These are phyloP conservation scores for Escovopsis weberi DNA, from an alignment of 2,329 filamentous ascomycete genomes.

Conservation along the genomic window DNA sequence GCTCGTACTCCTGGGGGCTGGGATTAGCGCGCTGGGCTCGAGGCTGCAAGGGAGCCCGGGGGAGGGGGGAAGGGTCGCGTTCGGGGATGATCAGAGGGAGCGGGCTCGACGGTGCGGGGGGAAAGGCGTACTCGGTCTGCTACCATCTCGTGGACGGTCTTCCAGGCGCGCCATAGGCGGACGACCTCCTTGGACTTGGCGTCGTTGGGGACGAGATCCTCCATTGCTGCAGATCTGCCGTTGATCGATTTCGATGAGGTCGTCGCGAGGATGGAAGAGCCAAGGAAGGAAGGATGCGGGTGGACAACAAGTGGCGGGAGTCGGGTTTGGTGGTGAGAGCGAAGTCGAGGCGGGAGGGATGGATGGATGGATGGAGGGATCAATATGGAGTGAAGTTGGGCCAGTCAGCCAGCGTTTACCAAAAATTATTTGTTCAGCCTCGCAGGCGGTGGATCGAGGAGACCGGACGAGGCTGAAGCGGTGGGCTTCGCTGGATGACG, in stretches of 20 bases:
- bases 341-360: background rate
- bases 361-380: background rate
- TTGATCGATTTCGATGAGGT: background rate
- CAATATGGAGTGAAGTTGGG: too few relatives aligned
- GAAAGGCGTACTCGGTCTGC: slow-evolving; percentile 57
- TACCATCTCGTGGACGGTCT: slow-evolving; percentile 91
- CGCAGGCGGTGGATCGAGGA: background rate
- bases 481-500: too few relatives aligned
- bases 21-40: too few relatives aligned
- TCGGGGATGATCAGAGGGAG: too few relatives aligned
- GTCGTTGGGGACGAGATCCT: slow-evolving; percentile 30
- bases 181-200: slow-evolving; percentile 38
- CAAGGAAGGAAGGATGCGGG: background rate
- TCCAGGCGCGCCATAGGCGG: slow-evolving; percentile 85
- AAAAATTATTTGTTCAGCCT: slow-evolving; percentile 8
- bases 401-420: too few relatives aligned
- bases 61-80: too few relatives aligned
- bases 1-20: slow-evolving; percentile 71
- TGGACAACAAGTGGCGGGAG: background rate
- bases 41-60: too few relatives aligned
- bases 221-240: slow-evolving; percentile 16
- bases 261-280: background rate
- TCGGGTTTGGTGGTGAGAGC: background rate
- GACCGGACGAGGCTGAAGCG: too few relatives aligned
- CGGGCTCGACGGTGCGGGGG: background rate